Base-by-base conservation (phyloP, 768 basidiomycete genomes). In the Pholiota conissans region DNA sequence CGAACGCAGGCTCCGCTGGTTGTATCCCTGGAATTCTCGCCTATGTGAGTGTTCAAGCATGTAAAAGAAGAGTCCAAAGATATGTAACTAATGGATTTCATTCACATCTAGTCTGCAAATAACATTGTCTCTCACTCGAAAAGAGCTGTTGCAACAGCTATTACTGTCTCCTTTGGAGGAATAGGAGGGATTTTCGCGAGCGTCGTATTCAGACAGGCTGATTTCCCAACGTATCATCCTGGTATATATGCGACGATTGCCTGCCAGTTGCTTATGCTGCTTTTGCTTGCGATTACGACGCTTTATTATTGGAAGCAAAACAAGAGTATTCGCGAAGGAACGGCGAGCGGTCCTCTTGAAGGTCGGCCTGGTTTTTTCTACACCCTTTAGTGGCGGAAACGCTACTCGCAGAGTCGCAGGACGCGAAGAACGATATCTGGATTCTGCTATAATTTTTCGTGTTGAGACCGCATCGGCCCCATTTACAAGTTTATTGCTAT, bases 91-190 rank as follows among this genome's bases (percentile, higher is more conserved):
- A 57, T 40, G 53, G 55, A 54, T 34, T 37, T 27, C 53, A 39
- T 11, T 34, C 5, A 27, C 34, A 42, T 26, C 7, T 57, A 83
- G 80, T 74, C 79, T 3, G 73, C 80, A 22, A 82, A 82, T 63
- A 83, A 82, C 62, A 68, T 79, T 24, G 67, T 78, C 56, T 77
- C 80, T 4, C 79, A 83, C 57, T 75, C 77, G 22, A 83, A 82
- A 63, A 71, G 77, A 28, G 77, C 79, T 5, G 75, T 80, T 29
- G 75, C 78, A 10, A 79, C 76, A n/a, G 77, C 76, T 5, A 65
- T 80, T 16, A 70, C 78, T n/a, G 65, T 80, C 37, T 74, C 76
- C n/a, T 80, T 79, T 45, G 78, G 76, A 18, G 78, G 78, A n/a
- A 61, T 79, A 35, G 81, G 80, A 28, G 80, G 80, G 18, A 74